Conservation (phyloP, 208 protist species). For the Acanthamoeba healyi region DNA sequence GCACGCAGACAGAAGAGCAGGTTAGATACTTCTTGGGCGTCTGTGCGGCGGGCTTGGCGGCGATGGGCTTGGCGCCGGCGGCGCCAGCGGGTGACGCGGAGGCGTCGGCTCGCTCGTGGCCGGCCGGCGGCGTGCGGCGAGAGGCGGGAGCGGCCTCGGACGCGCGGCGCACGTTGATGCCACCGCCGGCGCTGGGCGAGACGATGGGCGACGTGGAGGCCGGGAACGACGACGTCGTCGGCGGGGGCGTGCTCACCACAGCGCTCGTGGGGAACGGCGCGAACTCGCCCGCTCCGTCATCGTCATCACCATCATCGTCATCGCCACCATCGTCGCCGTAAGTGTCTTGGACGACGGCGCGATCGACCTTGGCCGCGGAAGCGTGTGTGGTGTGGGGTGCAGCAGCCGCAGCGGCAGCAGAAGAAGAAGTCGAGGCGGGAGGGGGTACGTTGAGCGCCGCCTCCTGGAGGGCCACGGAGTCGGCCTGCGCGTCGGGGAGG, state of each 20-base stretch:
- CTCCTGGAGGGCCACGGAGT: neutral
- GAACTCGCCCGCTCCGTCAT: neutral
- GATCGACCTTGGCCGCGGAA: too few relatives aligned
- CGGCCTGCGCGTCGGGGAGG: neutral
- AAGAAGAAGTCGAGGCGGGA: neutral
- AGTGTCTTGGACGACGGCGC: too few relatives aligned
- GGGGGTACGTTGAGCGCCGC: neutral
- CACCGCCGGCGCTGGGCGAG: neutral
- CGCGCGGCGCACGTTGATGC: slow-evolving; percentile 37
- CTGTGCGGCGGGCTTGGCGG: neutral
- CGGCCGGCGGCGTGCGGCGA: neutral
- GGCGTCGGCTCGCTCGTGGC: neutral
- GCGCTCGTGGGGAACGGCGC: neutral
- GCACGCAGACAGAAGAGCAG: neutral
- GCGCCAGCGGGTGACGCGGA: too few relatives aligned
- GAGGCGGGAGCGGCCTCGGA: neutral
- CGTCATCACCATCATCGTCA: too few relatives aligned
- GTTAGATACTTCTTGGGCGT: neutral
- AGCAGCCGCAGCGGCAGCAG: neutral
- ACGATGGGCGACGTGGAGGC: neutral
- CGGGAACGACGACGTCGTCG: neutral
- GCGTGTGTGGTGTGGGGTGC: too few relatives aligned
- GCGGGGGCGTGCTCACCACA: too few relatives aligned
- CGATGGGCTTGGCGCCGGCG: neutral
- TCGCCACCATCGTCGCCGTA: too few relatives aligned